phyloP scores from a whole-genome alignment of 305 asterid species.

The Solanum aculeatissimum region DNA sequence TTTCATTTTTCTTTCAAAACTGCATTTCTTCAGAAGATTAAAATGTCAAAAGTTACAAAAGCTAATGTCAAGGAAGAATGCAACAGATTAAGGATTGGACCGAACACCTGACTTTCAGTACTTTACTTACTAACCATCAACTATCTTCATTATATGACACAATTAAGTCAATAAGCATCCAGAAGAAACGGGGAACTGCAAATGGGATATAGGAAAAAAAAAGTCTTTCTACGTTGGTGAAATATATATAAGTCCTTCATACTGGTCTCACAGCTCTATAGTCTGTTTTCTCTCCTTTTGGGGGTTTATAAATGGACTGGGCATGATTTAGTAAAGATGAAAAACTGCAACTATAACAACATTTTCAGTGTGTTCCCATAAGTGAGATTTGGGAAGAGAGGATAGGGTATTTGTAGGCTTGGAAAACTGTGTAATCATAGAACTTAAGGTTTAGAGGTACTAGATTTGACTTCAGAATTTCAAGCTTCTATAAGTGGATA shows the following conservation, averaged over 20 bases:
- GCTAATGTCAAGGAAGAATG: background rate
- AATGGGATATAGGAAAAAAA: background rate
- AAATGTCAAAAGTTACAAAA: background rate
- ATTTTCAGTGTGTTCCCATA: background rate
- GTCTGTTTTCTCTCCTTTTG: background rate
- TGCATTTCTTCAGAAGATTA: background rate
- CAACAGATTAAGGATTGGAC: background rate
- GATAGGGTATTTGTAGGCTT: background rate
- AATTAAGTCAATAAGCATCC: background rate
- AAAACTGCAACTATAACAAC: background rate
- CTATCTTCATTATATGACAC: background rate
- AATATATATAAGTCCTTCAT: background rate
- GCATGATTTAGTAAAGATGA: background rate
- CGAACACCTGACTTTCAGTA: background rate
- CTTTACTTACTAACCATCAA: background rate
- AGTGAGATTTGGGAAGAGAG: background rate
- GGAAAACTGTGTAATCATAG: background rate
- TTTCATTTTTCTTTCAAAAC: background rate
- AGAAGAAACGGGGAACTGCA: background rate
- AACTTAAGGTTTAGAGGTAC: background rate
- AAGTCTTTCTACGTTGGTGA: background rate
- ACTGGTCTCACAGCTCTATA: background rate
- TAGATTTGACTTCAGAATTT: background rate
- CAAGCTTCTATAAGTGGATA: background rate
- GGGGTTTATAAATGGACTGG: background rate